phyloP scores from a whole-genome alignment of 768 basidiomycete species.

The Harrya chromipes region DNA sequence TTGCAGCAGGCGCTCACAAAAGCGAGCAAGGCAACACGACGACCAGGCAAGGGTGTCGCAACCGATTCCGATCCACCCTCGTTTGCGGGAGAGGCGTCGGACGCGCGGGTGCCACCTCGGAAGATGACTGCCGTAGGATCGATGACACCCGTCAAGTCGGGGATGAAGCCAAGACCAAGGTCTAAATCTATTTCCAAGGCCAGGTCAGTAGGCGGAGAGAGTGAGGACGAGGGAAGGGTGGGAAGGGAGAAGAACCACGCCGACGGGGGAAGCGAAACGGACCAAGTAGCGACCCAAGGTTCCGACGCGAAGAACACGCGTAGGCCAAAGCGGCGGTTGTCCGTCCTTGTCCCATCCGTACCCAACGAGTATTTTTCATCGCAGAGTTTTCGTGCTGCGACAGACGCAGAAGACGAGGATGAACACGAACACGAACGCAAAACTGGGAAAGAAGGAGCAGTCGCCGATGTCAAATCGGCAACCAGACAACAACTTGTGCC shows the following conservation, averaged over 20 bases:
- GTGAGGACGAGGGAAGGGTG: conserved; percentile 4
- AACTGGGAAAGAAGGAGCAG: neutral
- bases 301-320: conserved; percentile 1
- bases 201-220: neutral
- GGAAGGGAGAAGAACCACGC: neutral
- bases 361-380: conserved; percentile 27
- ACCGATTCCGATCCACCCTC: conserved; percentile 3
- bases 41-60: neutral
- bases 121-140: neutral
- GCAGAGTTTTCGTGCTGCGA: neutral
- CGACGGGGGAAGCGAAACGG: neutral
- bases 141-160: conserved; percentile 24
- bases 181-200: conserved; percentile 11
- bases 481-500: no score
- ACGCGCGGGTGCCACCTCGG: conserved; percentile 13
- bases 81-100: neutral
- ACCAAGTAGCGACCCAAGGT: neutral
- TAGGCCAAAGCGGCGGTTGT: conserved; percentile 21
- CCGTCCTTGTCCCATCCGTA: conserved; percentile 29
- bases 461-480: no score
- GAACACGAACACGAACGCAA: neutral
- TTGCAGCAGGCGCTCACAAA: neutral
- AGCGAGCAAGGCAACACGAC: neutral
- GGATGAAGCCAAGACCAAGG: conserved; percentile 25
- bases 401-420: neutral